phyloP scores from a whole-genome alignment of 1,284 basidiomycete species.

The Moesziomyces sp. region DNA sequence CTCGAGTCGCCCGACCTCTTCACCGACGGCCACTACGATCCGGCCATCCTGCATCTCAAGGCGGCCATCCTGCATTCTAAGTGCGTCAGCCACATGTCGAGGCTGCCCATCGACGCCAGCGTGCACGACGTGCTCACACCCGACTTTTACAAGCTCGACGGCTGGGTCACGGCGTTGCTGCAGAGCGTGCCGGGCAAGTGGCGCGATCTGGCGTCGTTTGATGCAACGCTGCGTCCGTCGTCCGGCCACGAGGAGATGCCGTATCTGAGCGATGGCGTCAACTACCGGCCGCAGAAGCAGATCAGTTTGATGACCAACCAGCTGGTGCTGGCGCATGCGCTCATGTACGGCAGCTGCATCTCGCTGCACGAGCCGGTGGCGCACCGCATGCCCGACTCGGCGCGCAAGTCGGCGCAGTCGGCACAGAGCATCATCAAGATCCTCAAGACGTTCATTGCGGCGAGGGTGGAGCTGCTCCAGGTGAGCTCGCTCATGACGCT shows the following conservation, averaged over 20 bases:
- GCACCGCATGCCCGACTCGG: constrained; percentile 36
- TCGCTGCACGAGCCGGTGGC: constrained; percentile 53
- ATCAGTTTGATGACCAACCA: constrained; percentile 44
- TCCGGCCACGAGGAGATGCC: constrained; percentile 25
- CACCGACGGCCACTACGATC: constrained; percentile 45
- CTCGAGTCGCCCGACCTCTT: constrained; percentile 51
- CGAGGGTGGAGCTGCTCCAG: constrained; percentile 39
- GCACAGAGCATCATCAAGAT: constrained; percentile 47
- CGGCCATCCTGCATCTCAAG: constrained; percentile 47
- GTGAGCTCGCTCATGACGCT: constrained; percentile 41
- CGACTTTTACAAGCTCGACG: constrained; percentile 42
- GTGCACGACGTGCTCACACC: constrained; percentile 41
- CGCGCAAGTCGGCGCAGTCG: constrained; percentile 29
- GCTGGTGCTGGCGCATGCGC: constrained; percentile 42
- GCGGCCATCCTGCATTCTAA: constrained; percentile 45
- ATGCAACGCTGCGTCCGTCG: constrained; percentile 22
- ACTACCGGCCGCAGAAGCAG: constrained; percentile 40
- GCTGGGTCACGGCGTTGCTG: constrained; percentile 22
- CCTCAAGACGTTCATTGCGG: constrained; percentile 46
- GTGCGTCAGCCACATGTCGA: constrained; percentile 47
- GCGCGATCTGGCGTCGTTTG: constrained; percentile 34
- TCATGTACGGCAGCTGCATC: constrained; percentile 44
- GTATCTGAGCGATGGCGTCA: constrained; percentile 44
- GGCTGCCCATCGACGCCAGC: constrained; percentile 30
- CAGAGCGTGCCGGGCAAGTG: constrained; percentile 43